Evolutionary conservation across 2,329 filamentous ascomycete species (phyloP).

Genomic region (Alternaria burnsii): DNA sequence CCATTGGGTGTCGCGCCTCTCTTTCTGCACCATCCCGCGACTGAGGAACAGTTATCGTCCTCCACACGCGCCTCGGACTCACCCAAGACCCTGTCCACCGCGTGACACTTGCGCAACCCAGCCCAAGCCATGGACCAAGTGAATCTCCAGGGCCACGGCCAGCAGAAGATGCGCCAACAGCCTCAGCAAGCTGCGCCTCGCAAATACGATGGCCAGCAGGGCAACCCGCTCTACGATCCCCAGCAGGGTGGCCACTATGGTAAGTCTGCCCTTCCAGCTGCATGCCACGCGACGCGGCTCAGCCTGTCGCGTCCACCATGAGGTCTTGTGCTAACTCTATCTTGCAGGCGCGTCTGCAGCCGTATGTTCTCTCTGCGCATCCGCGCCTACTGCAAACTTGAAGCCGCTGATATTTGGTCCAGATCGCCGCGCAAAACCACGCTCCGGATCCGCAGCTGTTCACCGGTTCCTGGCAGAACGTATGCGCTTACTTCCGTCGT

Average conservation of each 20-base stretch:
- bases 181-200: constrained; percentile 47
- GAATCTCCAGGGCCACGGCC: constrained; percentile 47
- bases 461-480: constrained; percentile 94
- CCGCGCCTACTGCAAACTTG: constrained; percentile 16
- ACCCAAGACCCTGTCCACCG: constrained; percentile 39
- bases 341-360: constrained; percentile 70
- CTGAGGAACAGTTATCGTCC: constrained; percentile 8
- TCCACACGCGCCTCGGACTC: constrained; percentile 22
- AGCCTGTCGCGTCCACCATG: constrained; percentile 14
- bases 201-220: constrained; percentile 61
- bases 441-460: constrained; percentile 91
- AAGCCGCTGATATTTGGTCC: constrained; percentile 50
- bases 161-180: constrained; percentile 50
- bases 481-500: constrained; percentile 51
- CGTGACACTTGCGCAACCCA: constrained; percentile 45
- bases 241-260: constrained; percentile 60
- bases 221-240: constrained; percentile 58
- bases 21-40: constrained; percentile 32
- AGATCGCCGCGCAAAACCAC: constrained; percentile 88
- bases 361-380: constrained; percentile 59
- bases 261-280: constrained; percentile 33
- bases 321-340: constrained; percentile 28
- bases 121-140: constrained; percentile 48
- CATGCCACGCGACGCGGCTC: constrained; percentile 2
- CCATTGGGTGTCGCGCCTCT: constrained; percentile 38